These are phyloP conservation scores for Colletotrichum melonis DNA, from an alignment of 2,329 filamentous ascomycete species.

Conservation along the genomic window DNA sequence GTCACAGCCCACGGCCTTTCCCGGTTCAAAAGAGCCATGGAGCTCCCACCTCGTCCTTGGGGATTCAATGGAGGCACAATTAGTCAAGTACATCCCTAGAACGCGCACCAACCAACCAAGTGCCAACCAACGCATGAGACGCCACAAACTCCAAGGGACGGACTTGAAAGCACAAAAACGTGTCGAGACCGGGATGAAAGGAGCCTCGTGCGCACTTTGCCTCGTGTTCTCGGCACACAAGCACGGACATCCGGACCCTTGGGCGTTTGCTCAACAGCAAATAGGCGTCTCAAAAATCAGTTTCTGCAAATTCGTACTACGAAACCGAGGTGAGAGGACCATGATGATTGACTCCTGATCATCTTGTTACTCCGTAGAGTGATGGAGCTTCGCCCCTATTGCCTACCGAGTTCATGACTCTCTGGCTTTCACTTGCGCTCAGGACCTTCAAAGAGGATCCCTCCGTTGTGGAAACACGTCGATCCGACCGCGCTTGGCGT, in stretches of 20 bases:
- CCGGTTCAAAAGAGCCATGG: not conserved
- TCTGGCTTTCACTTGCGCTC: not conserved
- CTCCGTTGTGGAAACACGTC: not conserved
- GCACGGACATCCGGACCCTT: constrained; percentile 8
- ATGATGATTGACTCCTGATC: not conserved
- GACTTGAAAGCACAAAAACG: constrained; percentile 22
- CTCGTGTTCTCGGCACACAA: constrained; percentile 16
- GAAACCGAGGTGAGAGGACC: constrained; percentile 16
- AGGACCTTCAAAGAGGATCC: not conserved
- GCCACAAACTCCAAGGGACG: constrained; percentile 6
- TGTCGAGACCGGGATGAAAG: constrained; percentile 28
- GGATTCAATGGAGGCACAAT: not conserved
- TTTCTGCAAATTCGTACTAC: not conserved
- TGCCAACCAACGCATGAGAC: not conserved
- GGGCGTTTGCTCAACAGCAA: not conserved
- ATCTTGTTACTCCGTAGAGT: not conserved
- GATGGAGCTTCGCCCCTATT: not conserved
- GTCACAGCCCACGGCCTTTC: not conserved
- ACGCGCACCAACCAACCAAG: not conserved
- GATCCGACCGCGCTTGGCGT: constrained; percentile 9
- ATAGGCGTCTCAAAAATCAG: not conserved
- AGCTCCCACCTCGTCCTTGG: not conserved
- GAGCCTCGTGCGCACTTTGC: constrained; percentile 12
- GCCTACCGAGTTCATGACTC: not conserved
- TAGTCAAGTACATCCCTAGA: not conserved